Conservation (phyloP, 306 rosid genomes). For the Corylus heterophylla region DNA sequence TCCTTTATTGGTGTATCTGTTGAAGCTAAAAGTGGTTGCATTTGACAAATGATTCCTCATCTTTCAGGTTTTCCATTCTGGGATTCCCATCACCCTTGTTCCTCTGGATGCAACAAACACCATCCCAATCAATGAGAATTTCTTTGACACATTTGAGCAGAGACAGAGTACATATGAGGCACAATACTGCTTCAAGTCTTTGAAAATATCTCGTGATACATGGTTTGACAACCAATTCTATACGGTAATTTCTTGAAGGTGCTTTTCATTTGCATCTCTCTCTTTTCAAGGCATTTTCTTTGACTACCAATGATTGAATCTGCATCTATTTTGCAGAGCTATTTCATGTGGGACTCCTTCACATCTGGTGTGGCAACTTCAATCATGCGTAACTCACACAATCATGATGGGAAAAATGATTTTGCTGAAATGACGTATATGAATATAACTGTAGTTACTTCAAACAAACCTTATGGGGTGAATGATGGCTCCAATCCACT, state of each 20-base stretch:
- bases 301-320: neutral
- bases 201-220: slow-evolving; percentile 79
- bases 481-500: slow-evolving; percentile 88
- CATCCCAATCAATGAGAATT: slow-evolving; percentile 62
- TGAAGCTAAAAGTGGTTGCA: neutral
- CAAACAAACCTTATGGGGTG: slow-evolving; percentile 81
- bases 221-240: slow-evolving; percentile 70
- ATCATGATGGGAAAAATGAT: slow-evolving; percentile 61
- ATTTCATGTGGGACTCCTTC: slow-evolving; percentile 94
- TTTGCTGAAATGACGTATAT: slow-evolving; percentile 83
- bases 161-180: slow-evolving; percentile 71
- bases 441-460: slow-evolving; percentile 84
- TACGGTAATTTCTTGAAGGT: slow-evolving; percentile 43
- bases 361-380: slow-evolving; percentile 79
- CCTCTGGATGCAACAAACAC: slow-evolving; percentile 95
- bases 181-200: slow-evolving; percentile 72
- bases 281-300: neutral
- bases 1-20: neutral
- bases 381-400: slow-evolving; percentile 62
- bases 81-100: slow-evolving; percentile 86
- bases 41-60: slow-evolving; percentile 12
- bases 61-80: slow-evolving; percentile 84
- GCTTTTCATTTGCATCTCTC: neutral
- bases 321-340: slow-evolving; percentile 52
- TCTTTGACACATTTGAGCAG: slow-evolving; percentile 66